These are phyloP conservation scores for Carpinus fangiana DNA, from an alignment of 306 rosid species.

Conservation along the genomic window DNA sequence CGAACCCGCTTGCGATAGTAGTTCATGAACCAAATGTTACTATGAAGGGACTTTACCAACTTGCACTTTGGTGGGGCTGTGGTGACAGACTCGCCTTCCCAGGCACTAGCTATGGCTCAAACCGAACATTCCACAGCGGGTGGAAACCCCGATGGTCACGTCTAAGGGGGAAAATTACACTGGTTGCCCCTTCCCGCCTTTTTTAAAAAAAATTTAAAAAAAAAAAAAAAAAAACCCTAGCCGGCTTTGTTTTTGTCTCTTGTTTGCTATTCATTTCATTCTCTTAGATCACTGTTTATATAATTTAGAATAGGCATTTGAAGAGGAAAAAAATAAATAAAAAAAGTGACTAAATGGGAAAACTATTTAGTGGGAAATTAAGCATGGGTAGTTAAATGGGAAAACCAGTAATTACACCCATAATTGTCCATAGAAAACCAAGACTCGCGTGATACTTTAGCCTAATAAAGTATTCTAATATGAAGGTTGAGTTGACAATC, in stretches of 20 bases:
- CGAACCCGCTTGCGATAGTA: too few species aligned
- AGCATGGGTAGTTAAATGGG: constrained; percentile 24
- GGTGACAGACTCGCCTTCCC: too few species aligned
- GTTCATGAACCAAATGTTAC: too few species aligned
- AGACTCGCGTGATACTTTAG: constrained; percentile 58
- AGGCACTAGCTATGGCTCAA: too few species aligned
- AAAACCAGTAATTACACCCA: constrained; percentile 37
- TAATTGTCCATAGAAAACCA: constrained; percentile 50
- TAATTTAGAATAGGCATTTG: constrained; percentile 3
- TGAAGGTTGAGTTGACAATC: constrained; percentile 50
- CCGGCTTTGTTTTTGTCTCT: not conserved
- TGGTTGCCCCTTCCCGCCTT: too few species aligned
- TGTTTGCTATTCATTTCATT: not conserved
- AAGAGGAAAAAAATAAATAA: constrained; percentile 3
- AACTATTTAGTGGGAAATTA: not conserved
- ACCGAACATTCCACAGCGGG: too few species aligned
- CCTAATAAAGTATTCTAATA: constrained; percentile 25
- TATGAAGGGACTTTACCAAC: too few species aligned
- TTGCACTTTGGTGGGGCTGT: too few species aligned
- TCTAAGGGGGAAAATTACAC: too few species aligned
- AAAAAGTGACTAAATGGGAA: not conserved
- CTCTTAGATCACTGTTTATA: not conserved
- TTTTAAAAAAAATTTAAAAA: too few species aligned
- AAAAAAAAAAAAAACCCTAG: too few species aligned
- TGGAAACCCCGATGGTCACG: too few species aligned